Base-by-base conservation (phyloP, 2,329 filamentous ascomycete genomes). In the Alternaria viburni region DNA sequence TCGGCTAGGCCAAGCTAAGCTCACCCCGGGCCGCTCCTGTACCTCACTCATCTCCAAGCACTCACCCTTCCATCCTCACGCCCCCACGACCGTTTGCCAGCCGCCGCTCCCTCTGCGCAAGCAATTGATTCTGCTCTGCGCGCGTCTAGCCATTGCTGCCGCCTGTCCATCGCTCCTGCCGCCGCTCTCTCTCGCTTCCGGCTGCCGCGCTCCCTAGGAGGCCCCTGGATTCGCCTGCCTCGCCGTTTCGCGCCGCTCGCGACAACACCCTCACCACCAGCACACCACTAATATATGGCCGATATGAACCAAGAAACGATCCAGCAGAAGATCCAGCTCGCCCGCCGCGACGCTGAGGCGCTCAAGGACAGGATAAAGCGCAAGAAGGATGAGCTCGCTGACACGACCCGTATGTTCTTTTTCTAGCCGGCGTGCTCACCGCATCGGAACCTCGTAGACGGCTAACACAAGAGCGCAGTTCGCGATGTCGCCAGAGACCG, bases 311-410 rank as follows among this genome's bases (percentile, higher is more conserved):
- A 83, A 68, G 83, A 85, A 70, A 83, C 81, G 51, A 83, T 85
- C 66, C 83, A 85, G 79, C 83, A 84, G 78, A 84, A 82, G 82
- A 97, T 97, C 89, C 95, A 98, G 87, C 91, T 94, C 84, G 95
- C 96, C 81, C 90, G 96, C 83, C 93, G 96, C 86, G 96, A 99
- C 87, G 96, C 96, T 76, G 96, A 98, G 86, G 94, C 92, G 57
- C 86, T 98, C 75, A 98, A 98, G 87, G 95, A 98, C 82, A 91
- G 93, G 83, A 98, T 98, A 89, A 98, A 97, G 91, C 90, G 94
- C 84, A 97, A 97, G 90, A 98, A 98, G 91, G 96, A 99, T 88
- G 96, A 98, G 85, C 89, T 99, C 75, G 95, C 95, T 80, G 96
- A 99, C 83, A 97, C 94, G 69, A 96, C 94, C 79, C 91, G 96